Base-by-base conservation (phyloP, 2,329 filamentous ascomycete genomes). In the Leptographium flavum region DNA sequence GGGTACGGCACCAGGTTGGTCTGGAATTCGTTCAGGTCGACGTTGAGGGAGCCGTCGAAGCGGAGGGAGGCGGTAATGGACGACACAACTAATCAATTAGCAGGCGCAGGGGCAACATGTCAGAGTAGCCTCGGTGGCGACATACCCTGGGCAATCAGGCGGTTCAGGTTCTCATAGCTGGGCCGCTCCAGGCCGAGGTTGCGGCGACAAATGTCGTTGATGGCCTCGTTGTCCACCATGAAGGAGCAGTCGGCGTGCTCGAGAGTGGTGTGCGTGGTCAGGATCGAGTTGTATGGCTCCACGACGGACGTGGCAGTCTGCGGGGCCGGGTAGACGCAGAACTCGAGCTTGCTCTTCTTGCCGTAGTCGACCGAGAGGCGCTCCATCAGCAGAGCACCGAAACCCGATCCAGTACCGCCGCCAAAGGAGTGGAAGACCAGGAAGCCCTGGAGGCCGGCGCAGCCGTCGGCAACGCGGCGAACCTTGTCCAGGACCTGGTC, bases 311-410 rank as follows among this genome's bases (percentile, higher is more conserved):
- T 95, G 57, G 90, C 87, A 56, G 92, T 92, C 73, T 94, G 88
- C 49, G 92, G 92, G 56, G 92, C 88, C 60, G 92, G 92, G 74
- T 98, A 98, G 62, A 98, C 88, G 61, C 87, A 94, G 77, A 98
- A 98, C 71, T 98, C 92, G 53, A 98, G 79, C 82, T 98, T 98
- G 79, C 85, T 93, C 83, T 98, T 98, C 83, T 98, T 98, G 74
- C 92, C 90, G 64, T 95, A 98, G 71, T 98, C 92, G 60, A 95
- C 86, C 31, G 92, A 96, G 51, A 98, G 81, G 64, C 92, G 90
- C 76, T 98, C 92, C 87, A 98, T 94, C 58, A 98, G 76, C 56
- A 98, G 81, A 59, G 92, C 92, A 70, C 92, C 92, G 68, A 98
- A 98, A 63, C 92, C 92, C 58, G 92, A 98, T 60, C 92, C 92